phyloP scores from a whole-genome alignment of 768 basidiomycete species.

The Rhizopogon vulgaris region DNA sequence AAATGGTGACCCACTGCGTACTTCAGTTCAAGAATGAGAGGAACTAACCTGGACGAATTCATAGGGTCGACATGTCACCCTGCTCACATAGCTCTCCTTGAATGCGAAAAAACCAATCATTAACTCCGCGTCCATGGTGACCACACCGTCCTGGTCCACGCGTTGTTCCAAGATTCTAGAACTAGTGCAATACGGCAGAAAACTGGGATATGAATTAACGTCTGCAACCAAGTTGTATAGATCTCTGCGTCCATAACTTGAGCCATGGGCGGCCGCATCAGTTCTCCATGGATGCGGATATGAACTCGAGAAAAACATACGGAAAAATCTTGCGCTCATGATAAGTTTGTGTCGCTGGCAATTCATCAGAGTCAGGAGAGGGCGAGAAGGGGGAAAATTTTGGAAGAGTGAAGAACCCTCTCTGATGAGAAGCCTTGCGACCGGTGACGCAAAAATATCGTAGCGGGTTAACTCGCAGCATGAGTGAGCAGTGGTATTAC shows the following conservation, averaged over 20 bases:
- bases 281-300: conserved; percentile 8
- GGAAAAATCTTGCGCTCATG: conserved; percentile 84
- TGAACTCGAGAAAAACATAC: conserved; percentile 42
- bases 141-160: conserved; percentile 26
- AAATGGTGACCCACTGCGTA: neutral
- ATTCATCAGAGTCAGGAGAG: conserved; percentile 22
- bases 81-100: conserved; percentile 81
- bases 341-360: conserved; percentile 53
- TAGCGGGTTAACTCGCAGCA: conserved; percentile 12
- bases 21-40: neutral
- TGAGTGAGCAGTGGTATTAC: conserved; percentile 1
- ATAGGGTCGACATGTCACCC: conserved; percentile 73
- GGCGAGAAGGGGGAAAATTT: conserved; percentile 41
- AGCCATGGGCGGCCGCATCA: neutral
- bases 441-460: conserved; percentile 2
- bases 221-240: conserved; percentile 86
- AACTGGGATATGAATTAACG: conserved; percentile 77
- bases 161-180: conserved; percentile 52
- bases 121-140: conserved; percentile 75
- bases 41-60: conserved; percentile 67
- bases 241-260: conserved; percentile 71
- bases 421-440: conserved; percentile 6
- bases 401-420: conserved; percentile 47
- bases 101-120: conserved; percentile 85
- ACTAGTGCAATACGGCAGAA: conserved; percentile 83